A percentile compares a stretch with the other conserved stretches of the same genome.
phyloP scores from a whole-genome alignment of 164 flowering plant species.

The Buxus sempervirens region DNA sequence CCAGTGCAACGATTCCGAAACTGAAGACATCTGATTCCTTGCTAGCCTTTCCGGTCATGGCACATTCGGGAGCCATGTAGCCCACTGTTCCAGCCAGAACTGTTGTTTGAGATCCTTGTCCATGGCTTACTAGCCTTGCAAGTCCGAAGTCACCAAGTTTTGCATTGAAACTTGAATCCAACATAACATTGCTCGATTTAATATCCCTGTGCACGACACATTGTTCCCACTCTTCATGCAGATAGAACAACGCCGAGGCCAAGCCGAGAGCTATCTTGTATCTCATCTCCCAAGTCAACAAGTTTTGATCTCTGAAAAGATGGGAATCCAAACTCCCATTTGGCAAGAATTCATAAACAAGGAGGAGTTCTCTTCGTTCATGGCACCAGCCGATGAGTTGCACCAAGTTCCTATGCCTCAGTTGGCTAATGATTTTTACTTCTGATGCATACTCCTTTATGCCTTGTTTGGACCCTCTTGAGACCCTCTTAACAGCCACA shows the following conservation, averaged over 20 bases:
- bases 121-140: slow-evolving; percentile 27
- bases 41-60: slow-evolving; percentile 38
- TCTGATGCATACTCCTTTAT: slow-evolving; percentile 33
- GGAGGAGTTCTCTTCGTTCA: slow-evolving; percentile 16
- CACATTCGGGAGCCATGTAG: slow-evolving; percentile 52
- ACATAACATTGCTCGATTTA: slow-evolving; percentile 37
- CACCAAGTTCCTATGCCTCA: slow-evolving; percentile 34
- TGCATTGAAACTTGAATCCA: slow-evolving; percentile 32
- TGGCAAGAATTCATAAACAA: slow-evolving; percentile 33
- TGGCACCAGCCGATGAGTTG: slow-evolving; percentile 39
- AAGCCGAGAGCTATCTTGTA: slow-evolving; percentile 23
- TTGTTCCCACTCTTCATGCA: slow-evolving; percentile 41
- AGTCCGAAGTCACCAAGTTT: slow-evolving; percentile 36
- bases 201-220: slow-evolving; percentile 36
- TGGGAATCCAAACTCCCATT: slow-evolving; percentile 31
- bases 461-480: slow-evolving; percentile 27
- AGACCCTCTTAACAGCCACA: slow-evolving; percentile 26
- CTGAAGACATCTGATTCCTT: slow-evolving; percentile 55
- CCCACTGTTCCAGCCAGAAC: slow-evolving; percentile 37
- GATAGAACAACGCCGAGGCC: slow-evolving; percentile 35
- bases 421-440: slow-evolving; percentile 26
- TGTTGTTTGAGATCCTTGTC: slow-evolving; percentile 17
- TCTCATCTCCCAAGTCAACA: slow-evolving; percentile 22
- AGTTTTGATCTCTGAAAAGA: slow-evolving; percentile 3
- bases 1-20: slow-evolving; percentile 50